phyloP scores from a whole-genome alignment of 495 filamentous ascomycete species.

The Penicillium lividum region DNA sequence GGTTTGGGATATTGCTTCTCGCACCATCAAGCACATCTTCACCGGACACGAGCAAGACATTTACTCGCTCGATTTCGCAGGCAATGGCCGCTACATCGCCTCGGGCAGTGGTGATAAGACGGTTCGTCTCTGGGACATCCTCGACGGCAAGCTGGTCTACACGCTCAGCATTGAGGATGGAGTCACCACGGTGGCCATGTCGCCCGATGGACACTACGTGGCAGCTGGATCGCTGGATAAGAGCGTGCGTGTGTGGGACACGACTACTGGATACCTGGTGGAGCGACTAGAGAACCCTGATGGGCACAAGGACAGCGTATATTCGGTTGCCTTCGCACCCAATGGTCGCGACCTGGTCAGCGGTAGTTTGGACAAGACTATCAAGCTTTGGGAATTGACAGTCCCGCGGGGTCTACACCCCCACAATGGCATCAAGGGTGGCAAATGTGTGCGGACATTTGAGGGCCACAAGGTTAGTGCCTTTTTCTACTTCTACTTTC shows the following conservation, averaged over 20 bases:
- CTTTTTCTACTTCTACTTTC: constrained; percentile 3
- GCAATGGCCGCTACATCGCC: constrained; percentile 84
- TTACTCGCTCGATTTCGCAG: constrained; percentile 88
- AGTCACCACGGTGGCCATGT: constrained; percentile 90
- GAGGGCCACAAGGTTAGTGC: constrained; percentile 82
- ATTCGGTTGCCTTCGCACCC: constrained; percentile 86
- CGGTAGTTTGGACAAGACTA: constrained; percentile 89
- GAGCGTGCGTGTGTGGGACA: constrained; percentile 89
- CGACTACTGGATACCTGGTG: constrained; percentile 73
- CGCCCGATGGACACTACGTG: constrained; percentile 81
- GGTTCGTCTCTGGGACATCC: constrained; percentile 86
- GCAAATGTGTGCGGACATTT: constrained; percentile 84
- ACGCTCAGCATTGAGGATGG: constrained; percentile 86
- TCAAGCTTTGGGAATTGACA: constrained; percentile 91
- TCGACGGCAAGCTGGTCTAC: constrained; percentile 69
- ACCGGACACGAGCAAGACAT: constrained; percentile 89
- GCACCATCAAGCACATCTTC: constrained; percentile 80
- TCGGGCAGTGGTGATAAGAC: constrained; percentile 87
- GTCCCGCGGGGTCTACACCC: constrained; percentile 64
- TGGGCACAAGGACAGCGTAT: constrained; percentile 91
- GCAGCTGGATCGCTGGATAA: constrained; percentile 87
- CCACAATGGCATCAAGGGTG: constrained; percentile 66
- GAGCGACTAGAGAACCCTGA: constrained; percentile 83
- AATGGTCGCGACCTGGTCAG: constrained; percentile 85
- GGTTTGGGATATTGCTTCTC: constrained; percentile 84